These are phyloP conservation scores for Kluyveromyces dobzhanskii DNA, from an alignment of 805 yeast genomes.

Conservation along the genomic window DNA sequence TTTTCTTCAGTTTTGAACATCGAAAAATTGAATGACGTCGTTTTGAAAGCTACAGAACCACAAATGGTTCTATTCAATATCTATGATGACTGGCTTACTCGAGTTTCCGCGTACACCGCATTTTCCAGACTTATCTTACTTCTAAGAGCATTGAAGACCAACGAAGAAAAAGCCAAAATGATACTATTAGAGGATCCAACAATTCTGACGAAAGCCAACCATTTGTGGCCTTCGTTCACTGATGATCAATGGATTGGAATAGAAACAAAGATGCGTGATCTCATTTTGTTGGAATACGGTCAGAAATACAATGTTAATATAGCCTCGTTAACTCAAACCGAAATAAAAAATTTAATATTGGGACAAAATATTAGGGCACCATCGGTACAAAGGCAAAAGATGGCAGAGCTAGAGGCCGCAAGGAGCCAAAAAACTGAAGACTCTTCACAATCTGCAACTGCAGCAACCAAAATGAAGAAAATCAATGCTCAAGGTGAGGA, in stretches of 20 bases:
- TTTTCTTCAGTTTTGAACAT: constrained; percentile 79
- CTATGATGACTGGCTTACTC: constrained; percentile 89
- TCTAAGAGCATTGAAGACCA: constrained; percentile 73
- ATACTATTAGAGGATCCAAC: constrained; percentile 70
- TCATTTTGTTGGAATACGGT: constrained; percentile 79
- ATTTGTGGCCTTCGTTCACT: constrained; percentile 85
- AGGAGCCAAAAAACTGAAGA: constrained; percentile 35
- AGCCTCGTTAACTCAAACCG: constrained; percentile 82
- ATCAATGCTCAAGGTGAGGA: constrained; percentile 94
- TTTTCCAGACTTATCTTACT: constrained; percentile 79
- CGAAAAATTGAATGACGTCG: constrained; percentile 69
- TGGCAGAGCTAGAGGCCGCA: constrained; percentile 60
- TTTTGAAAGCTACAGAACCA: constrained; percentile 82
- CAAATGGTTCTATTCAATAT: constrained; percentile 86
- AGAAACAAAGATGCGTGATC: constrained; percentile 79
- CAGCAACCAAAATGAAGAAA: constrained; percentile 75
- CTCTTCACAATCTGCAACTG: constrained; percentile 41
- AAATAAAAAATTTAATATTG: constrained; percentile 84
- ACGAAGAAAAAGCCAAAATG: constrained; percentile 66
- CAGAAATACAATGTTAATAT: constrained; percentile 79
- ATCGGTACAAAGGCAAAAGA: constrained; percentile 74
- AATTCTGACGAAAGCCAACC: constrained; percentile 63
- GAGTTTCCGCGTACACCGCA: constrained; percentile 84
- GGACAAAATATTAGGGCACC: constrained; percentile 94
- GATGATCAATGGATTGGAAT: constrained; percentile 90